Evolutionary conservation across 202 grass and related monocot genomes (phyloP).

Genomic region (Saccharum hybrid): DNA sequence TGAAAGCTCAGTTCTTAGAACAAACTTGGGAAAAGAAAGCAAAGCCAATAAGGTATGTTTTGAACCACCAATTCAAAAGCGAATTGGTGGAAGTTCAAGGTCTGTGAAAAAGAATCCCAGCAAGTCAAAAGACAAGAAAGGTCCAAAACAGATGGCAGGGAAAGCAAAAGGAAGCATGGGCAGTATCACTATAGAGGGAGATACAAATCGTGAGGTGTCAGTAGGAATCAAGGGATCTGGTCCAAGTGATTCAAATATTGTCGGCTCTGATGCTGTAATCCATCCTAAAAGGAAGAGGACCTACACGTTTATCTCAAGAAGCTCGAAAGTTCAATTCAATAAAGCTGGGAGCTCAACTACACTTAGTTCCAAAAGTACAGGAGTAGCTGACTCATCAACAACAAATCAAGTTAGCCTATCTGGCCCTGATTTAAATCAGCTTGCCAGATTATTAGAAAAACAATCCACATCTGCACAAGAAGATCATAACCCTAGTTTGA

Average conservation of each 20-base stretch:
- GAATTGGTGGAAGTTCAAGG: slow-evolving; percentile 39
- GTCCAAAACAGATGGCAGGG: slow-evolving; percentile 18
- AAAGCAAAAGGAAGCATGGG: slow-evolving; percentile 44
- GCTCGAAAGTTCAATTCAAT: slow-evolving; percentile 53
- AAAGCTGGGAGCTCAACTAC: slow-evolving; percentile 43
- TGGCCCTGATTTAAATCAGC: slow-evolving; percentile 35
- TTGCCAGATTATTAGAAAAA: slow-evolving; percentile 33
- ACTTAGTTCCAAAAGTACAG: slow-evolving; percentile 16
- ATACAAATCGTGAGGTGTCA: slow-evolving; percentile 39
- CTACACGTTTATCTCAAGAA: slow-evolving; percentile 53
- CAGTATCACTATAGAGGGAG: slow-evolving; percentile 20
- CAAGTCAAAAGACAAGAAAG: slow-evolving; percentile 32
- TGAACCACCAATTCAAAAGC: slow-evolving; percentile 34
- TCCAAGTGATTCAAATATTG: slow-evolving; percentile 33
- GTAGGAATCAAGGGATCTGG: slow-evolving; percentile 43
- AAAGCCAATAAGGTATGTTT: slow-evolving; percentile 19
- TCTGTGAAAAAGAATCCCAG: slow-evolving; percentile 43
- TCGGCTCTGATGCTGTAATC: slow-evolving; percentile 40
- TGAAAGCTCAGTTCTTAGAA: slow-evolving; percentile 38
- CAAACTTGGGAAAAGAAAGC: slow-evolving; percentile 35
- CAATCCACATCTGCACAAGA: slow-evolving; percentile 31
- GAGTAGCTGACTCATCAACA: slow-evolving; percentile 24
- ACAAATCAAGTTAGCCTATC: slow-evolving; percentile 31
- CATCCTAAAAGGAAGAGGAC: slow-evolving; percentile 58
- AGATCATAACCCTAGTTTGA: slow-evolving; percentile 30